phyloP scores from a whole-genome alignment of 257 asterid genomes.

The Ilex aquifolium region DNA sequence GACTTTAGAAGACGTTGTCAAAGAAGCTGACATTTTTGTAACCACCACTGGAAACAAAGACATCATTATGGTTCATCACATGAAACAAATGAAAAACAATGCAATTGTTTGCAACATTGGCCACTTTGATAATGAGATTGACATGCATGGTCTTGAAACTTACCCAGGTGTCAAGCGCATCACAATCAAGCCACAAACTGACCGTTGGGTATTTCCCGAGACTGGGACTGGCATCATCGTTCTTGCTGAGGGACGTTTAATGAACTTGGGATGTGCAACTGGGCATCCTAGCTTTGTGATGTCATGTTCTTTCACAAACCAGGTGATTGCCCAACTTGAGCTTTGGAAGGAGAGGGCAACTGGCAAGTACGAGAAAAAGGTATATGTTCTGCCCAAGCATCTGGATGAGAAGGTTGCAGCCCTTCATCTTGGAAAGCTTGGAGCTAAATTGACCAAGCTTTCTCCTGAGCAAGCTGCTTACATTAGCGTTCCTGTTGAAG shows the following conservation, averaged over 20 bases:
- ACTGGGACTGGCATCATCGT: slow-evolving; percentile 10
- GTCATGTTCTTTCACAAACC: slow-evolving; percentile 16
- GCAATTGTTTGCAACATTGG: slow-evolving; percentile 17
- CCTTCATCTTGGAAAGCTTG: slow-evolving; percentile 9
- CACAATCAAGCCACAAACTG: slow-evolving; percentile 15
- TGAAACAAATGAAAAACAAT: slow-evolving; percentile 16
- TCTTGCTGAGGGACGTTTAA: slow-evolving; percentile 10
- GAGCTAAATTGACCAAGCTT: slow-evolving; percentile 1
- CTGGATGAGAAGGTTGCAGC: slow-evolving; percentile 10
- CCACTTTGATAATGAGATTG: slow-evolving; percentile 16
- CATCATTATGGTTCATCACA: slow-evolving; percentile 14
- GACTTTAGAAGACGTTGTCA: slow-evolving; percentile 8
- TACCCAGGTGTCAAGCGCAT: slow-evolving; percentile 13
- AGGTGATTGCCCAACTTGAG: slow-evolving; percentile 14
- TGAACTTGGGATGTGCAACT: slow-evolving; percentile 11
- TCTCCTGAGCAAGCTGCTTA: slow-evolving; percentile 10
- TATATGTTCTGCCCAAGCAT: slow-evolving; percentile 11
- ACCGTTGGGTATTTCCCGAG: slow-evolving; percentile 15
- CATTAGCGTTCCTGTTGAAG: slow-evolving; percentile 1
- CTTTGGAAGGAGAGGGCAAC: slow-evolving; percentile 12
- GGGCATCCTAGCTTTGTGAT: slow-evolving; percentile 19
- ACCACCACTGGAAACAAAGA: slow-evolving; percentile 16
- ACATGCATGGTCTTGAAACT: slow-evolving; percentile 11
- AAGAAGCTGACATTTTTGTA: slow-evolving; percentile 12
- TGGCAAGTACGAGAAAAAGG: slow-evolving; percentile 12